Evolutionary conservation across 2,329 filamentous ascomycete species (phyloP).

Genomic region (Phialophora macrospora): DNA sequence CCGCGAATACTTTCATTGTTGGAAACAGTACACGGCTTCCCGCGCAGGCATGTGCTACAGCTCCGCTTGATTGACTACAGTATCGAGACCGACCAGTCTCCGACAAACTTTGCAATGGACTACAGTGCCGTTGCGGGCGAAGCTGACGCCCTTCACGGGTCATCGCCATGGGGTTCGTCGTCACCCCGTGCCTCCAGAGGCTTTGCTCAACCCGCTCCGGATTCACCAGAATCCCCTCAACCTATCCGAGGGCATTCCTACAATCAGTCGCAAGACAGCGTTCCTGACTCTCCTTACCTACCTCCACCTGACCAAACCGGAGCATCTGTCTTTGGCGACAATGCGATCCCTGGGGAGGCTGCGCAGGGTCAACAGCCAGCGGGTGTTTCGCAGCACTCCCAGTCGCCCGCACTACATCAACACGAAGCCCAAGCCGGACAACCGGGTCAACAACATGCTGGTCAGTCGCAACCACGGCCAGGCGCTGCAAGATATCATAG

Average conservation of each 20-base stretch:
- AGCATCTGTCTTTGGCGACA: conserved; percentile 39
- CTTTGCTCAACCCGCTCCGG: conserved; percentile 43
- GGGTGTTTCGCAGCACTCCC: conserved; percentile 15
- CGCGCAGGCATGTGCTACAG: conserved; percentile 12
- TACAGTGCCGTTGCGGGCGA: conserved; percentile 64
- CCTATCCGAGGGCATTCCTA: conserved; percentile 43
- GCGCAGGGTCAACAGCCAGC: conserved; percentile 13
- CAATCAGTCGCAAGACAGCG: conserved; percentile 37
- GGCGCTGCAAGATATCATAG: conserved; percentile 56
- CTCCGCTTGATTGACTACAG: conserved; percentile 19
- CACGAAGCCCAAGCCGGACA: conserved; percentile 39
- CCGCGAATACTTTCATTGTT: background rate
- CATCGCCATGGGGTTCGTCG: conserved; percentile 67
- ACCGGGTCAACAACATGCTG: conserved; percentile 44
- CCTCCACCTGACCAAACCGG: conserved; percentile 40
- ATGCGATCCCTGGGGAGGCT: conserved; percentile 41
- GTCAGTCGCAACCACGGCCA: conserved; percentile 41
- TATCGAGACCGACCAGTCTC: conserved; percentile 1
- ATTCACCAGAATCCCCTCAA: conserved; percentile 49
- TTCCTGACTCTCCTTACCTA: conserved; percentile 40
- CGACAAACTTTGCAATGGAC: conserved; percentile 59
- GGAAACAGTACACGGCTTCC: background rate
- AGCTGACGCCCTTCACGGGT: conserved; percentile 61
- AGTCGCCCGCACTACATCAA: conserved; percentile 29
- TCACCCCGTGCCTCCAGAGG: conserved; percentile 60